These are phyloP conservation scores for Pichia kluyveri DNA, from an alignment of 805 yeast genomes.

Conservation along the genomic window DNA sequence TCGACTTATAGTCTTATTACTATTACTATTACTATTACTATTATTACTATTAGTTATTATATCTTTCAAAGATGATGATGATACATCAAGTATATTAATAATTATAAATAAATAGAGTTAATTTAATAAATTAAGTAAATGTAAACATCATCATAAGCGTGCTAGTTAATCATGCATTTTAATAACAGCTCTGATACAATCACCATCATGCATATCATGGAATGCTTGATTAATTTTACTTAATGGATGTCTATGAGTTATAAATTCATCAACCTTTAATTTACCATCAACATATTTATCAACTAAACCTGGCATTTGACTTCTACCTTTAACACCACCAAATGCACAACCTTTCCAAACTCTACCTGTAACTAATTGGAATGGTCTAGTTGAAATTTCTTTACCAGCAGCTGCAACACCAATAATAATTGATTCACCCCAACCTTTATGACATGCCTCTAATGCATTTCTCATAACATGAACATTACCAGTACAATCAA, in stretches of 20 bases:
- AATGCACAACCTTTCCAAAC: conserved; percentile 99
- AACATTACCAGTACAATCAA: conserved; percentile 97
- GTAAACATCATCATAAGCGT: neutral
- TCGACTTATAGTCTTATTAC: too few relatives aligned
- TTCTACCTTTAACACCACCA: conserved; percentile 97
- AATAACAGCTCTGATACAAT: conserved; percentile 83
- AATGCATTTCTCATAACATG: conserved; percentile 92
- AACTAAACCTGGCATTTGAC: conserved; percentile 87
- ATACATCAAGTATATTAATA: too few relatives aligned
- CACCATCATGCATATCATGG: conserved; percentile 91
- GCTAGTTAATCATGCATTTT: conserved; percentile 19
- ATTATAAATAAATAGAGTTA: too few relatives aligned
- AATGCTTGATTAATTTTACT: conserved; percentile 79
- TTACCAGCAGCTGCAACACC: conserved; percentile 99
- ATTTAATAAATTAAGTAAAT: too few relatives aligned
- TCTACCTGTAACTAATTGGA: conserved; percentile 98
- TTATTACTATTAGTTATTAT: too few relatives aligned
- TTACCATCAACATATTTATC: conserved; percentile 75
- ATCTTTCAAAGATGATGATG: too few relatives aligned
- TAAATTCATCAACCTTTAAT: conserved; percentile 87
- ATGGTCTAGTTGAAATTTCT: conserved; percentile 95
- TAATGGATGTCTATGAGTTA: conserved; percentile 81
- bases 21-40: too few relatives aligned
- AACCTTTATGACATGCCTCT: conserved; percentile 97
- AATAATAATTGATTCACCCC: conserved; percentile 93